These are phyloP conservation scores for Melanomma pulvis-pyrius DNA, from an alignment of 495 filamentous ascomycete species.

Conservation along the genomic window DNA sequence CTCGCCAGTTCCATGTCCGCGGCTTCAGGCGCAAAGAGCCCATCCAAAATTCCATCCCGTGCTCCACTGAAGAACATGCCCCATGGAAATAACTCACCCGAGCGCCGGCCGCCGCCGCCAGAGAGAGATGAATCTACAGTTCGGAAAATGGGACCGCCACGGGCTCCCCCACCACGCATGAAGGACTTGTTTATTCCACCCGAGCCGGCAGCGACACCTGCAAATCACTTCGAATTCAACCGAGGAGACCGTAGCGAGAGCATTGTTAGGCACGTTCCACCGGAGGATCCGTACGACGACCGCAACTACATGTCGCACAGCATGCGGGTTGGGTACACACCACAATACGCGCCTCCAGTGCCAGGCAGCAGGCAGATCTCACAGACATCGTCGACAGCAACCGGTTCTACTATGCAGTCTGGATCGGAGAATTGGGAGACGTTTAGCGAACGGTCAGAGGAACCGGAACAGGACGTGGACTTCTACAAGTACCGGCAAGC, in stretches of 20 bases:
- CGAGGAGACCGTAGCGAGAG: slow-evolving; percentile 58
- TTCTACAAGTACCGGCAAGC: slow-evolving; percentile 76
- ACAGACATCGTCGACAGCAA: slow-evolving; percentile 57
- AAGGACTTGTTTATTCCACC: slow-evolving; percentile 75
- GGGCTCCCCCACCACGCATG: slow-evolving; percentile 87
- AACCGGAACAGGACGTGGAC: slow-evolving; percentile 72
- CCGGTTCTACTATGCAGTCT: slow-evolving; percentile 63
- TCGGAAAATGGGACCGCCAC: slow-evolving; percentile 63
- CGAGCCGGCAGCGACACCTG: slow-evolving; percentile 52
- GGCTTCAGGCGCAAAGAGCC: slow-evolving; percentile 51
- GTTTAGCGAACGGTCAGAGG: slow-evolving; percentile 54
- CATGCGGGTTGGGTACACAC: slow-evolving; percentile 37
- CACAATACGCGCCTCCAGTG: slow-evolving; percentile 49
- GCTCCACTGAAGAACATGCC: slow-evolving; percentile 78
- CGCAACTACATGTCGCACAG: slow-evolving; percentile 39
- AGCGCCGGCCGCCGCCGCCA: slow-evolving; percentile 57
- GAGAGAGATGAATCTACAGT: slow-evolving; percentile 41
- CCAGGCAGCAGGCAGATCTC: slow-evolving; percentile 70
- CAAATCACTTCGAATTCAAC: slow-evolving; percentile 35
- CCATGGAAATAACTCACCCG: slow-evolving; percentile 80
- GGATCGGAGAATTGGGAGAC: slow-evolving; percentile 97
- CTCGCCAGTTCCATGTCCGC: slow-evolving; percentile 49
- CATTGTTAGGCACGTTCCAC: slow-evolving; percentile 75
- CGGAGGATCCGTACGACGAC: slow-evolving; percentile 87
- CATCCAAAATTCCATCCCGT: slow-evolving; percentile 81